These are phyloP conservation scores for Bocquillonia castaneifolia DNA, from an alignment of 441 rosid species.

Conservation along the genomic window DNA sequence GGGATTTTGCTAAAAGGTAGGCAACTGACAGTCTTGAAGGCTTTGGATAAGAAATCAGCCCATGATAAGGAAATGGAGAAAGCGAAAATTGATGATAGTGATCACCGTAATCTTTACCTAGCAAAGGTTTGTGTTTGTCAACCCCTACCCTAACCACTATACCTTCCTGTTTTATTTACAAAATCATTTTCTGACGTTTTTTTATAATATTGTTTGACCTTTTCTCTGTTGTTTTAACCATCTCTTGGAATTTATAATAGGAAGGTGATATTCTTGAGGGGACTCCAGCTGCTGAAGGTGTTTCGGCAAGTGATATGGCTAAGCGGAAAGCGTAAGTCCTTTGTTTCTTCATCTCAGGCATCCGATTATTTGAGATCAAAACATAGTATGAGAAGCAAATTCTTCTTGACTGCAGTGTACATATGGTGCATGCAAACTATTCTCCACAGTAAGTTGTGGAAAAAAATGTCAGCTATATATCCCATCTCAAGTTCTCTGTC, in stretches of 20 bases:
- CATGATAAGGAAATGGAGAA: slow-evolving; percentile 64
- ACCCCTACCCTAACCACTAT: slow-evolving; percentile 2
- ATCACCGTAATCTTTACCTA: slow-evolving; percentile 77
- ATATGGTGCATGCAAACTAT: not conserved
- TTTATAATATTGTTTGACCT: slow-evolving; percentile 6
- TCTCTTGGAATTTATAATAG: slow-evolving; percentile 35
- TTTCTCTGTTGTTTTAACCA: not conserved
- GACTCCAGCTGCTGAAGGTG: slow-evolving; percentile 83
- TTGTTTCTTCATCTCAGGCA: not conserved
- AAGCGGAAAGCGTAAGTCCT: slow-evolving; percentile 55
- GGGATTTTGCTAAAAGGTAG: slow-evolving; percentile 81
- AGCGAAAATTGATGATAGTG: slow-evolving; percentile 60
- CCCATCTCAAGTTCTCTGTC: too few species aligned
- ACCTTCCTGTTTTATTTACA: not conserved
- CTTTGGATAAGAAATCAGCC: slow-evolving; percentile 79
- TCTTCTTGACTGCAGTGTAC: not conserved
- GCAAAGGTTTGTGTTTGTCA: slow-evolving; percentile 58
- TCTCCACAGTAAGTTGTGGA: too few species aligned
- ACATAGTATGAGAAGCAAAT: not conserved
- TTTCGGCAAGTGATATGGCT: slow-evolving; percentile 72
- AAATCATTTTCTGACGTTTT: not conserved
- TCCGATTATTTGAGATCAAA: not conserved
- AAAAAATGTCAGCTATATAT: too few species aligned
- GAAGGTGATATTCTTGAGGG: slow-evolving; percentile 90
- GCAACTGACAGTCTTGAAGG: slow-evolving; percentile 64